Evolutionary conservation across 1,284 basidiomycete genomes (phyloP), one percentile per base, ranked within the genome.

Genomic region (Singerocomus inundabilis): DNA sequence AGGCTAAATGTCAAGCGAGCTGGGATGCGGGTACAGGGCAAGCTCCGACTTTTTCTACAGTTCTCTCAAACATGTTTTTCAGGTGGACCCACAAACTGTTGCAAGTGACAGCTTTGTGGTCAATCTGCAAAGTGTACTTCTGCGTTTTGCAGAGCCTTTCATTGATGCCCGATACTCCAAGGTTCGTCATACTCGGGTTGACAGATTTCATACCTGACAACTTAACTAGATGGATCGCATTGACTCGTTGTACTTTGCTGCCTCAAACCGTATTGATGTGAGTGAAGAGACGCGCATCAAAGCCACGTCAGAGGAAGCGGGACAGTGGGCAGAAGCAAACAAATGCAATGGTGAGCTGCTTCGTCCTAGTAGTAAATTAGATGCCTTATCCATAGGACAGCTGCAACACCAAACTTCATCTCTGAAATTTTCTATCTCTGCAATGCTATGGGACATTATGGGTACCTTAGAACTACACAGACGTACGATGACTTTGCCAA

Each of bases 131-230:
- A 80, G 81, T 33, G 74, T 97, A 16, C 70, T 98, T 24, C 75
- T 95, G 36, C 82, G 86, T 18, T 91, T 99, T 59, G 89, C 93
- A n/a, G 92, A 94, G 58, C 97, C 97, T 0, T 98, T 99, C 66
- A 93, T 98, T 80, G 96, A 99, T 67, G 84, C 90, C 0, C 83
- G 80, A 48, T 96, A 88, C 62, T 84, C 86, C 45, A 99, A 98
- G 80, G 92, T 88, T 59, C 42, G 70, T 47, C 13, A 18, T 21
- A 24, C 26, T 16, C 11, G 6, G 32, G 50, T 25, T 34, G 39
- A 6, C 13, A 38, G 28, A 25, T 28, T 12, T 41, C 21, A 21
- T 47, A 25, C 15, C 42, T 66, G 49, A 70, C 16, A 31, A 36
- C 9, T 28, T 2, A 9, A 5, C 26, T 52, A 95, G 91, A 86